A percentile compares a stretch with the other conserved stretches of the same genome.
These are phyloP conservation scores for Alternaria infectoria DNA, from an alignment of 2,329 filamentous ascomycete genomes.

Conservation along the genomic window DNA sequence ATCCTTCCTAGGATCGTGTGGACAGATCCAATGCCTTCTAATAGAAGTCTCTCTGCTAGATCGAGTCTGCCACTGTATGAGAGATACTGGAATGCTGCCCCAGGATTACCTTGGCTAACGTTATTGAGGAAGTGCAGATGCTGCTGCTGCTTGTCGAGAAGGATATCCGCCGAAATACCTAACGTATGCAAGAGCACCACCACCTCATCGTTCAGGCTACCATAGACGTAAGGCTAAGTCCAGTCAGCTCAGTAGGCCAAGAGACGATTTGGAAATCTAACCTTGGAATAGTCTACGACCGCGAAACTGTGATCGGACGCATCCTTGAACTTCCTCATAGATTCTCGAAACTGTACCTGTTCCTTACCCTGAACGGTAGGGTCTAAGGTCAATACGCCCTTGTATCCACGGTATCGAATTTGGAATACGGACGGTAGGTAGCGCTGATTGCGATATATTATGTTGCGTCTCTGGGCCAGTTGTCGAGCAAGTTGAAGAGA, in stretches of 20 bases:
- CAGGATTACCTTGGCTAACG: constrained; percentile 30
- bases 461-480: constrained; percentile 41
- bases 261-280: constrained; percentile 11
- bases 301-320: constrained; percentile 47
- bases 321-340: constrained; percentile 54
- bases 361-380: constrained; percentile 37
- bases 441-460: constrained; percentile 45
- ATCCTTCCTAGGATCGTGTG: constrained; percentile 33
- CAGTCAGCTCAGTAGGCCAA: constrained; percentile 1
- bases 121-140: constrained; percentile 45
- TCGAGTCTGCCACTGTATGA: constrained; percentile 42
- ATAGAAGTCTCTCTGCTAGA: constrained; percentile 48
- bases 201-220: constrained; percentile 52
- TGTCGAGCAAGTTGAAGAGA: constrained; percentile 40
- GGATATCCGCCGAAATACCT: constrained; percentile 38
- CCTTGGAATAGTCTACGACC: constrained; percentile 52
- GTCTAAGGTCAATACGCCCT: constrained; percentile 52
- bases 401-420: constrained; percentile 54
- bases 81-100: constrained; percentile 46
- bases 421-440: constrained; percentile 53
- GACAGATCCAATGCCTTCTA: constrained; percentile 47
- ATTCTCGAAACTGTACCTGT: constrained; percentile 42
- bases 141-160: constrained; percentile 47
- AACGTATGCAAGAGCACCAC: constrained; percentile 50
- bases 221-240: constrained; percentile 49